Percentiles rank a stretch among this genome's conserved stretches.
Evolutionary conservation across 768 basidiomycete species (phyloP).

Genomic region (Naganishia onofrii): DNA sequence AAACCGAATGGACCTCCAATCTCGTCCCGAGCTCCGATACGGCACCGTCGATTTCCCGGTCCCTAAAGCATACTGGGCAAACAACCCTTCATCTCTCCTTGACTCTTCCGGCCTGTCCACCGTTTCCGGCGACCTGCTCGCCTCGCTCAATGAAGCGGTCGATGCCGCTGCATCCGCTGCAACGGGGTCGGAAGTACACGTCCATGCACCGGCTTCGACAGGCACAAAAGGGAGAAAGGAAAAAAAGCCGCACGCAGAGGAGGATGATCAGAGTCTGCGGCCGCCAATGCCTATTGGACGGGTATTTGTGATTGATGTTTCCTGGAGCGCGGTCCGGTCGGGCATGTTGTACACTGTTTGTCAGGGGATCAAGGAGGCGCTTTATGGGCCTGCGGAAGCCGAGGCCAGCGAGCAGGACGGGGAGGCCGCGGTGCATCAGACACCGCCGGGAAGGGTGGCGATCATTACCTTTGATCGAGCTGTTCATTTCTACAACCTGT

Average conservation of each 20-base stretch:
- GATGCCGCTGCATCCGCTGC: conserved; percentile 26
- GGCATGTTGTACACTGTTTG: conserved; percentile 72
- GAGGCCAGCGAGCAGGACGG: conserved; percentile 50
- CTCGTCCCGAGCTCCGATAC: conserved; percentile 80
- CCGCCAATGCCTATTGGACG: conserved; percentile 62
- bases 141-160: conserved; percentile 40
- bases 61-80: conserved; percentile 78
- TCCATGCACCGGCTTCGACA: neutral
- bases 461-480: conserved; percentile 77
- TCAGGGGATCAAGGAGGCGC: conserved; percentile 60
- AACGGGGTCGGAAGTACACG: neutral
- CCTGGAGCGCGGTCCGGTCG: conserved; percentile 63
- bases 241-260: conserved; percentile 30
- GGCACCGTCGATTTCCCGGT: conserved; percentile 91
- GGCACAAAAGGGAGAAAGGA: conserved; percentile 5
- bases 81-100: conserved; percentile 54
- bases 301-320: conserved; percentile 86
- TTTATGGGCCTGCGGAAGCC: conserved; percentile 62
- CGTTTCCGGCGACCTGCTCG: conserved; percentile 43
- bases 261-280: conserved; percentile 38
- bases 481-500: conserved; percentile 84
- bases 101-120: conserved; percentile 54
- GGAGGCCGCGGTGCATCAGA: conserved; percentile 39
- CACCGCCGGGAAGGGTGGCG: conserved; percentile 56
- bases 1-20: conserved; percentile 71